Percentiles rank a stretch among this genome's conserved stretches.
These are phyloP conservation scores for Tolypocladium endophyticum DNA, from an alignment of 2,329 filamentous ascomycete genomes.

Conservation along the genomic window DNA sequence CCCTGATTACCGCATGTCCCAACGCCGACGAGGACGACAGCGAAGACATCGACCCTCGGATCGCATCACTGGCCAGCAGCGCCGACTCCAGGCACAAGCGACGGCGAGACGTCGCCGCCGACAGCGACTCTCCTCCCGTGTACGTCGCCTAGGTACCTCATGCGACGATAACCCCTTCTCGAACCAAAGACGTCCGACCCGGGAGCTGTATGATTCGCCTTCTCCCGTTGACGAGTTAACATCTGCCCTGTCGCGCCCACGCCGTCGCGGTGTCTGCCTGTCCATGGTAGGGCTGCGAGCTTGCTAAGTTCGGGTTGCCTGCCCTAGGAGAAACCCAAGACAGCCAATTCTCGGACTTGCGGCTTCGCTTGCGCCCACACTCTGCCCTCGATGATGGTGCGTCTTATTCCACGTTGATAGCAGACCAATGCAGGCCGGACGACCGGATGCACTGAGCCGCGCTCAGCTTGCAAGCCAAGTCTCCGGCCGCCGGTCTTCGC, in stretches of 20 bases:
- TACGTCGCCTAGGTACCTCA: constrained; percentile 6
- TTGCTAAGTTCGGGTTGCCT: constrained; percentile 12
- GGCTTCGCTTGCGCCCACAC: constrained; percentile 24
- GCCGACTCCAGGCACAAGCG: not conserved
- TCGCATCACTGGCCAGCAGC: not conserved
- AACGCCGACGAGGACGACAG: not conserved
- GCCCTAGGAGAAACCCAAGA: constrained; percentile 12
- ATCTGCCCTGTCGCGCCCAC: constrained; percentile 11
- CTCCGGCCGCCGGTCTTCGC: not conserved
- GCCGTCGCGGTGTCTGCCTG: constrained; percentile 12
- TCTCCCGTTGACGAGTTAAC: constrained; percentile 10
- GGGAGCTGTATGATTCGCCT: constrained; percentile 21
- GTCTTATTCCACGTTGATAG: constrained; percentile 14
- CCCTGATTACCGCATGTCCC: not conserved
- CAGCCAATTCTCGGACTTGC: constrained; percentile 18
- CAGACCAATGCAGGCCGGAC: not conserved
- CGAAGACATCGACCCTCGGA: not conserved
- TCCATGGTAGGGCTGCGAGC: constrained; percentile 18
- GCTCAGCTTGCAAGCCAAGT: not conserved
- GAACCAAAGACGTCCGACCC: constrained; percentile 15
- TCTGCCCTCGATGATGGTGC: constrained; percentile 38
- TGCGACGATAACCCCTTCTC: constrained; percentile 20
- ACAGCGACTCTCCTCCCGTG: not conserved
- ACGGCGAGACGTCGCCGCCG: not conserved
- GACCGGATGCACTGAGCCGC: not conserved